Evolutionary conservation across 768 basidiomycete genomes (phyloP), one percentile per base, ranked within the genome.

Genomic region (Ephemerocybe angulata): DNA sequence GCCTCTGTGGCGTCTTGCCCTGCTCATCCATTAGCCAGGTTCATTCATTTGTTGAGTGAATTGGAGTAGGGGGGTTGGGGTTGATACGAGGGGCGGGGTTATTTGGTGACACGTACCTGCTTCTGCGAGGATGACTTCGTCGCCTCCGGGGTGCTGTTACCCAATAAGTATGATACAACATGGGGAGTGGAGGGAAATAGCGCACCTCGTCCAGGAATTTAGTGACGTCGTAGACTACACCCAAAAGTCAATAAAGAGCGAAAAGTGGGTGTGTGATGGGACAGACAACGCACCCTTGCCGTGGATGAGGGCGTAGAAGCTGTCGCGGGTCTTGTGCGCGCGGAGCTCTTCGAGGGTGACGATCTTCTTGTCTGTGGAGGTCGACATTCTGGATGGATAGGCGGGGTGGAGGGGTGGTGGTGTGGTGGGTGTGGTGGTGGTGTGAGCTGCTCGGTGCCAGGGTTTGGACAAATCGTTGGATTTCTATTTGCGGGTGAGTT

Each of bases 1-100:
- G 97, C 93, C 66, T 98, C 97, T 30, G 96, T 95, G 22, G 96
- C 95, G 69, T 98, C 94, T 69, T 89, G 87, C 63, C 90, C 93
- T 95, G 38, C 17, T 35, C 17, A 8, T 8, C 8, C 17, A 17
- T 35, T 8, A 71, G 19, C 58, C 10, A 59, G 35, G 49, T 41
- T 29, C 29, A 43, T 15, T 22, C 27, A 53, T 37, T 22, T 56
- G 49, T 11, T 38, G n/a, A 8, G 38, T 31, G 38, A 58, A 35
- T 44, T 35, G 40, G 52, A 8, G 33, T 8, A 35, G 17, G 33
- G 33, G 33, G 8, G 33, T 35, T 35, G 33, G 33, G 33, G 33
- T 8, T 35, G 17, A 8, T 8, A 35, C 8, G 33, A 17, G 33
- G 33, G 17, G 33, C 8, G 33, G 8, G 33, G 33, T 35, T 58